Evolutionary conservation across 257 asterid genomes (phyloP), one percentile per base, ranked within the genome.

Genomic region (Petunia secreta): DNA sequence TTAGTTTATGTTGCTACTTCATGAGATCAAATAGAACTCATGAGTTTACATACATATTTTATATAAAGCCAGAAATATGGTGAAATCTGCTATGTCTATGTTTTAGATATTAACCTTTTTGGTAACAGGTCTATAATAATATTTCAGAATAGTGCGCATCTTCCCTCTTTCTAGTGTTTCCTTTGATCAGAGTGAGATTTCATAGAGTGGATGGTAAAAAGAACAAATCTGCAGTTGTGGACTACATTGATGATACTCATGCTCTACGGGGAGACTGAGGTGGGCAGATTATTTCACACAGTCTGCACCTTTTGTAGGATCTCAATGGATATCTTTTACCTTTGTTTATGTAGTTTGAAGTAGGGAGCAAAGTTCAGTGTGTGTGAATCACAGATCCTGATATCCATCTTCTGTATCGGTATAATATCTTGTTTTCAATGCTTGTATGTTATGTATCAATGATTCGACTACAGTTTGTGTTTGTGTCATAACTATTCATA

Each of bases 231-330:
- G 90, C 93, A 8, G 97, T 89, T 15, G 84, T 89, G 4, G 97
- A 93, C 81, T 93, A 89, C 40, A 83, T 92, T 8, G 87, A 88
- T 59, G 98, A 91, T 6, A 75, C 91, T 58, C 80, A 87, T 68
- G 82, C 89, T 34, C 79, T 92, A 89, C 77, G 88, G 79, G 59
- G 89, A 77, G 69, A 66, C 83, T 7, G 97, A 93, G 98, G 97
- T 92, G 80, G 79, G 75, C 46, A 38, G 41, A 38, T 44, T 5
- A 62, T 39, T 34, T 53, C 10, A 4, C 25, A 10, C 54, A 6
- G 52, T 25, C 15, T 43, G 4, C 52, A 16, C 62, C 58, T 7
- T 4, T 69, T 69, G 5, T 69, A 34, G 13, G 41, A 69, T 34
- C 38, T 43, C 16, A 44, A 41, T 67, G 40, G 75, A 2, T 66